Percentiles rank a stretch among this genome's conserved stretches.
Evolutionary conservation across 768 basidiomycete genomes (phyloP).

Genomic region (Kwoniella mangroviensis): DNA sequence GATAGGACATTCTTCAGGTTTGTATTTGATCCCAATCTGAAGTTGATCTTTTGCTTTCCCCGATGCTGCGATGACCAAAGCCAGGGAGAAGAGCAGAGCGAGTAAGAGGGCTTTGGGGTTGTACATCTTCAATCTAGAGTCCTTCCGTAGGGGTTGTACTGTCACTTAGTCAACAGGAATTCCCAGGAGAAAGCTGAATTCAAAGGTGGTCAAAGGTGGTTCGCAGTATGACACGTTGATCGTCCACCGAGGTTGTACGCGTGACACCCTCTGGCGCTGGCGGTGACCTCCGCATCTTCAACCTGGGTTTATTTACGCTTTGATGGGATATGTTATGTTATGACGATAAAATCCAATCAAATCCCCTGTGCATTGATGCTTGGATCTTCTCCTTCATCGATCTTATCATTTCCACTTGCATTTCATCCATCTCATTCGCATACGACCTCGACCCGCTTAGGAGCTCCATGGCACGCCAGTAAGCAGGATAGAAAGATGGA

Average conservation of each 20-base stretch:
- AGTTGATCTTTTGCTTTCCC: conserved; percentile 31
- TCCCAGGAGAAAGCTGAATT: no score
- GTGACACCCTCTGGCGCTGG: background rate
- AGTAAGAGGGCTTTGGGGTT: conserved; percentile 22
- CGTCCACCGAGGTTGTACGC: background rate
- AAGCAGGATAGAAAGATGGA: conserved; percentile 44
- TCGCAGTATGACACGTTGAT: background rate
- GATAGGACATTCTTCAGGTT: conserved; percentile 54
- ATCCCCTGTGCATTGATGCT: background rate
- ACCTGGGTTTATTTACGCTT: background rate
- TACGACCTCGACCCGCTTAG: background rate
- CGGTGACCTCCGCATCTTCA: background rate
- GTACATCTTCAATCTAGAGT: conserved; percentile 3
- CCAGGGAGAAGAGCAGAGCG: conserved; percentile 14
- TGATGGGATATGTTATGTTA: background rate
- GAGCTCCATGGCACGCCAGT: background rate
- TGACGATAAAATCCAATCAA: background rate
- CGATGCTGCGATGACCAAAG: conserved; percentile 10
- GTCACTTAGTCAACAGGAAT: no score
- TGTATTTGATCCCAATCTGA: conserved; percentile 54
- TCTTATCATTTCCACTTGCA: background rate
- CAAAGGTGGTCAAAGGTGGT: background rate
- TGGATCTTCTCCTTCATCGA: background rate
- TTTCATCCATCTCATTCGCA: background rate
- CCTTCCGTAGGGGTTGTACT: background rate